Conservation (phyloP, 768 basidiomycete genomes). For the Aureoboletus auriporus region DNA sequence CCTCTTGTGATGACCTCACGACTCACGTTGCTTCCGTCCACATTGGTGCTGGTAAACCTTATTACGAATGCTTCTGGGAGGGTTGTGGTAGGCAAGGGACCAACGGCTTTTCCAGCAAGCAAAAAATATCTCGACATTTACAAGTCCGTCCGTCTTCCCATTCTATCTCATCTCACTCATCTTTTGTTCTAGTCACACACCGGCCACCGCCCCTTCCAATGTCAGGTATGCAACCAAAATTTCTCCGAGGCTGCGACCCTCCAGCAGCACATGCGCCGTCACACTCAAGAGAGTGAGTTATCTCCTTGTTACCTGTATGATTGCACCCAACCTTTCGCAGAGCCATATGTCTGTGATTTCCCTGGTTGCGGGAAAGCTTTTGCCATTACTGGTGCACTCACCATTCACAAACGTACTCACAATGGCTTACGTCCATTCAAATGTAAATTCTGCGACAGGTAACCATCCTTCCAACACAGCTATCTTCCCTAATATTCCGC, state of each 20-base stretch:
- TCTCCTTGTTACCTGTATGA: not conserved
- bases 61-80: slow-evolving; percentile 88
- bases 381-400: slow-evolving; percentile 88
- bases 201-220: slow-evolving; percentile 87
- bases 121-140: slow-evolving; percentile 90
- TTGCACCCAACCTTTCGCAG: slow-evolving; percentile 36
- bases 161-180: not conserved
- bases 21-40: slow-evolving; percentile 70
- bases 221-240: slow-evolving; percentile 73
- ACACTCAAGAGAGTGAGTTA: slow-evolving; percentile 87
- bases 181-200: slow-evolving; percentile 58
- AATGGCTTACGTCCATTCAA: slow-evolving; percentile 91
- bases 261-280: slow-evolving; percentile 92
- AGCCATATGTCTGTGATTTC: slow-evolving; percentile 85
- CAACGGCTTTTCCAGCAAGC: slow-evolving; percentile 80
- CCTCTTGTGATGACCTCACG: slow-evolving; percentile 67
- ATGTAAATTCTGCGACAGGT: slow-evolving; percentile 82
- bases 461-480: slow-evolving; percentile 10
- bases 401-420: slow-evolving; percentile 92
- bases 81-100: slow-evolving; percentile 64
- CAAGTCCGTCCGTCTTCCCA: slow-evolving; percentile 48
- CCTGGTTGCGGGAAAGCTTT: slow-evolving; percentile 93
- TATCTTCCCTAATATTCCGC: not conserved
- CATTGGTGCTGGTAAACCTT: slow-evolving; percentile 78
- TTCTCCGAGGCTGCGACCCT: slow-evolving; percentile 95